Evolutionary conservation across 352 stramenopile genomes (phyloP).

Genomic region (Pythium guiyangense): DNA sequence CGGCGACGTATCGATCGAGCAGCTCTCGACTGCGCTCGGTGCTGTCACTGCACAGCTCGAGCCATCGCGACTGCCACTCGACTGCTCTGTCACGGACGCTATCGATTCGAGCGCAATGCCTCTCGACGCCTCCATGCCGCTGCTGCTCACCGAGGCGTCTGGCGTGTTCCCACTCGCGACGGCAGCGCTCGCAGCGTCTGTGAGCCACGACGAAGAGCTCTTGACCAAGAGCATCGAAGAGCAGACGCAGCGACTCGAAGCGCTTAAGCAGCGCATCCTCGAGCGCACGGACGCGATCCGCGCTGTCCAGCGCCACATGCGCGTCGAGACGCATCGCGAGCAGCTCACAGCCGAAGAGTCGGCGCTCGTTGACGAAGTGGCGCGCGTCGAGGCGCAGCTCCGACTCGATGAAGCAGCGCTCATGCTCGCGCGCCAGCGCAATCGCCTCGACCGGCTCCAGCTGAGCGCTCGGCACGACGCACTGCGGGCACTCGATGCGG

Average conservation of each 20-base stretch:
- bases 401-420: conserved; percentile 33
- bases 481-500: neutral
- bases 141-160: conserved; percentile 1
- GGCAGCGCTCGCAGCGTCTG: conserved; percentile 6
- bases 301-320: conserved; percentile 40
- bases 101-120: neutral
- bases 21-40: conserved; percentile 7
- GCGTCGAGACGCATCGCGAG: conserved; percentile 46
- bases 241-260: conserved; percentile 37
- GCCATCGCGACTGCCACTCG: neutral
- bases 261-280: conserved; percentile 38
- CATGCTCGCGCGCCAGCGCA: conserved; percentile 35
- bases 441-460: conserved; percentile 35
- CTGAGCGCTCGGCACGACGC: conserved; percentile 33
- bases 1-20: conserved; percentile 3
- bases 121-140: neutral
- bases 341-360: conserved; percentile 37
- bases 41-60: conserved; percentile 4
- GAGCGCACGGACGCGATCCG: conserved; percentile 36
- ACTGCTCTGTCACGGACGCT: neutral
- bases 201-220: conserved; percentile 29
- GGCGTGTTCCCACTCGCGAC: conserved; percentile 3
- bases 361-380: conserved; percentile 40
- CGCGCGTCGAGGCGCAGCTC: conserved; percentile 34
- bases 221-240: conserved; percentile 67